A percentile compares a stretch with the other conserved stretches of the same genome.
Conservation (phyloP, 106 monocot species). For the Triglochin maritima region DNA sequence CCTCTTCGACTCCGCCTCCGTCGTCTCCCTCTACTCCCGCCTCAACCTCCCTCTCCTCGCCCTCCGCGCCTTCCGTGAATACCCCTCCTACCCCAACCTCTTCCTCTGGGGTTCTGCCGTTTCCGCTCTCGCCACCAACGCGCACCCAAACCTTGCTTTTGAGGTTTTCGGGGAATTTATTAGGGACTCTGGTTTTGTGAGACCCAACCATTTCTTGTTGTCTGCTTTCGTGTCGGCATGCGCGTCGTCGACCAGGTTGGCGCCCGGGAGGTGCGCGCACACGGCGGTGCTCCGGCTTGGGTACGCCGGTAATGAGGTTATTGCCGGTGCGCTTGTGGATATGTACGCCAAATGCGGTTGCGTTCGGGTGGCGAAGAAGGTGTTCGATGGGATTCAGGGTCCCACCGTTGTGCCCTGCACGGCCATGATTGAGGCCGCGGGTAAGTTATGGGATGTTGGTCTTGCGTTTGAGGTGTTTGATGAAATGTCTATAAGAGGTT, state of each 20-base stretch:
- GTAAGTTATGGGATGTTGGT: conserved; percentile 38
- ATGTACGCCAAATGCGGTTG: conserved; percentile 87
- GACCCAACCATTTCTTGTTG: conserved; percentile 69
- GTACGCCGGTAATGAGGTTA: conserved; percentile 39
- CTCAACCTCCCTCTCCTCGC: conserved; percentile 24
- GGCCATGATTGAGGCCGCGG: conserved; percentile 57
- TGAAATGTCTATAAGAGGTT: conserved; percentile 37
- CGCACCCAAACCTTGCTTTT: conserved; percentile 30
- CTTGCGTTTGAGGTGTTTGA: conserved; percentile 35
- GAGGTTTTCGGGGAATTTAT: conserved; percentile 42
- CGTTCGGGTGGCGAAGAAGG: conserved; percentile 37
- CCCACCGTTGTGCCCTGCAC: conserved; percentile 49
- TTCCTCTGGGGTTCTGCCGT: conserved; percentile 73
- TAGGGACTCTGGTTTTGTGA: neutral
- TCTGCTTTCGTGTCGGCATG: conserved; percentile 62
- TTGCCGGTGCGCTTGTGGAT: conserved; percentile 59
- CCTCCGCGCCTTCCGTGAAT: conserved; percentile 41
- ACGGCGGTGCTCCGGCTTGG: conserved; percentile 32
- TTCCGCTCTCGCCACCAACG: conserved; percentile 57
- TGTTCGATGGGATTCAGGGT: conserved; percentile 35
- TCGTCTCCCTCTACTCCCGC: conserved; percentile 62
- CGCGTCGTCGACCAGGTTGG: conserved; percentile 43
- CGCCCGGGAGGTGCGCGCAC: conserved; percentile 46
- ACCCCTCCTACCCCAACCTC: conserved; percentile 21
- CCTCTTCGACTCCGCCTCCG: conserved; percentile 48